Conservation (phyloP, 83 land plant species). For the Isoetes engelmannii region DNA sequence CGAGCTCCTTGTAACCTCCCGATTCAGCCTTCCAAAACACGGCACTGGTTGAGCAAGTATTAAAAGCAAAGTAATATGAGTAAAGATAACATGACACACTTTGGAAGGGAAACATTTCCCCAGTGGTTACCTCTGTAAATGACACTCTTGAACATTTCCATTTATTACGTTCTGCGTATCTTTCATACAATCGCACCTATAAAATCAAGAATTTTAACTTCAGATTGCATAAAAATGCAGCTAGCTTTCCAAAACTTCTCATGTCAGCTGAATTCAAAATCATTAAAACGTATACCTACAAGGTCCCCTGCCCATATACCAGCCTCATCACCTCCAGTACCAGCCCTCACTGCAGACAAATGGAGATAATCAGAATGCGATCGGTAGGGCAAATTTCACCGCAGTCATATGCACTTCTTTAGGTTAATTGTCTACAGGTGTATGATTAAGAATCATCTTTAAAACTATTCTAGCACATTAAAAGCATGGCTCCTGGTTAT, state of each 20-base stretch:
- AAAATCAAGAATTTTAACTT: background rate
- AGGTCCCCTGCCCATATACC: constrained; percentile 99
- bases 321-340: constrained; percentile 99
- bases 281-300: constrained; percentile 66
- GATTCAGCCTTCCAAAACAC: constrained; percentile 57
- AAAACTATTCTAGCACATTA: too few species aligned
- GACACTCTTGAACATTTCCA: constrained; percentile 72
- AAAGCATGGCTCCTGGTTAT: too few species aligned
- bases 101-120: too few species aligned
- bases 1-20: constrained; percentile 91
- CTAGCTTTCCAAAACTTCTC: too few species aligned
- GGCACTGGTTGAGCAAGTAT: constrained; percentile 4
- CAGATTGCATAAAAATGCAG: too few species aligned
- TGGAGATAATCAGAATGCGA: too few species aligned
- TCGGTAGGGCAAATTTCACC: too few species aligned
- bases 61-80: background rate
- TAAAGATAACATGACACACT: background rate
- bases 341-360: constrained; percentile 71
- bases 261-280: background rate
- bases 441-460: too few species aligned
- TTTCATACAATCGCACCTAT: constrained; percentile 94
- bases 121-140: constrained; percentile 56
- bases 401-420: too few species aligned
- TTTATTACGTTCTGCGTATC: constrained; percentile 66
- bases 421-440: too few species aligned